A percentile compares a stretch with the other conserved stretches of the same genome.
Conservation (phyloP, 345 rosid species). For the Heritiera fomes region DNA sequence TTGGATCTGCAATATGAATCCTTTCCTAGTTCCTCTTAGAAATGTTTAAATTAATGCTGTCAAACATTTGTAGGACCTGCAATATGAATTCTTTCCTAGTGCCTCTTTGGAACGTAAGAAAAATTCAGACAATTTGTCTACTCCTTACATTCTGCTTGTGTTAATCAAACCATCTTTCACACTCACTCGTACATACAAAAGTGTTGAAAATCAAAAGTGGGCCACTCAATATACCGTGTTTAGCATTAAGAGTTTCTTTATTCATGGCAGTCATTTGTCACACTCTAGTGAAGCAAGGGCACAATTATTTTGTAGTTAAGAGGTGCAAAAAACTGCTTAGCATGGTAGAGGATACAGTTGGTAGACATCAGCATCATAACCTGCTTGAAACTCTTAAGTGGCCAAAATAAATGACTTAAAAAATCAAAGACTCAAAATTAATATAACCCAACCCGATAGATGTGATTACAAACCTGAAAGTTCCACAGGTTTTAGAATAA, state of each 20-base stretch:
- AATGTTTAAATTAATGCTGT: too few relatives aligned
- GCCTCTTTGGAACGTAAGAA: background rate
- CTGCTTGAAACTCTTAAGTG: background rate
- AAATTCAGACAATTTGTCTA: background rate
- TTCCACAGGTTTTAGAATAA: background rate
- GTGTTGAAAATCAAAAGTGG: background rate
- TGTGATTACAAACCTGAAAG: background rate
- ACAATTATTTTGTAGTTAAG: background rate
- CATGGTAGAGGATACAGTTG: background rate
- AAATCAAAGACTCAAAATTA: background rate
- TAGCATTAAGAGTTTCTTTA: background rate
- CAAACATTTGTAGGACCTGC: background rate
- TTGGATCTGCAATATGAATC: background rate
- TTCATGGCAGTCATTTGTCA: background rate
- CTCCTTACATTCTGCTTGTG: background rate
- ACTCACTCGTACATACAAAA: background rate
- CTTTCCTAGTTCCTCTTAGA: background rate
- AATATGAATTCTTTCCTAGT: background rate
- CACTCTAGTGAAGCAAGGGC: background rate
- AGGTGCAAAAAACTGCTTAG: background rate
- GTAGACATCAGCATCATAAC: background rate
- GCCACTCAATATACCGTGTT: background rate
- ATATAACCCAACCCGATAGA: background rate
- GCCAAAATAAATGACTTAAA: background rate
- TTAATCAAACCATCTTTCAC: background rate